Conservation (phyloP, 2,329 filamentous ascomycete species). For the Simplicillium aogashimaense region DNA sequence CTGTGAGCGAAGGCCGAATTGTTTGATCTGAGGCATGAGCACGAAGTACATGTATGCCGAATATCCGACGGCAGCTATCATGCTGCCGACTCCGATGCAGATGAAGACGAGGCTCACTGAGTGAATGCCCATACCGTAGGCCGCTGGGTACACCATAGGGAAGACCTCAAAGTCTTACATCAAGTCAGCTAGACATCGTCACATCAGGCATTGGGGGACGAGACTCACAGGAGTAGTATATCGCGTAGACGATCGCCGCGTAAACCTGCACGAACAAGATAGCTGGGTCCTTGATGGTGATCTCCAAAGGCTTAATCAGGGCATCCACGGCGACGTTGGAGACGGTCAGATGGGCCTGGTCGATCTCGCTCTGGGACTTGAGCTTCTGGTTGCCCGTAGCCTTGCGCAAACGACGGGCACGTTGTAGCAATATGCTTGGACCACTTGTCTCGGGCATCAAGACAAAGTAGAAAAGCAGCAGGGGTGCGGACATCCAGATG, state of each 20-base stretch:
- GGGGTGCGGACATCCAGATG: slow-evolving; percentile 21
- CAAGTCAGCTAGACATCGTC: too few relatives aligned
- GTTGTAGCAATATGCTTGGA: slow-evolving; percentile 42
- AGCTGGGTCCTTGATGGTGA: slow-evolving; percentile 27
- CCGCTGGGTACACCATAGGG: slow-evolving; percentile 31
- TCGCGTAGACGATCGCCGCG: slow-evolving; percentile 28
- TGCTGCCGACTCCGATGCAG: slow-evolving; percentile 25
- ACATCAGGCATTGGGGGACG: too few relatives aligned
- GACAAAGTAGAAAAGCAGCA: slow-evolving; percentile 35
- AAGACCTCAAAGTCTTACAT: slow-evolving; percentile 36
- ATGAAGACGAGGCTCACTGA: slow-evolving; percentile 30
- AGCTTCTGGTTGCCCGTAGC: slow-evolving; percentile 40
- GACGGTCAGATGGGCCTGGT: slow-evolving; percentile 34
- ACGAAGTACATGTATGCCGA: slow-evolving; percentile 22
- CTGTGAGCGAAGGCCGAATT: neutral
- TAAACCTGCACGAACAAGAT: slow-evolving; percentile 32
- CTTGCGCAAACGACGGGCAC: slow-evolving; percentile 42
- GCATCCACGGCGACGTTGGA: slow-evolving; percentile 28
- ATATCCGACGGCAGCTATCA: slow-evolving; percentile 23
- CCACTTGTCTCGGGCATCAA: slow-evolving; percentile 48
- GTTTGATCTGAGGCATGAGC: too few relatives aligned
- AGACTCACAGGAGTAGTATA: slow-evolving; percentile 26
- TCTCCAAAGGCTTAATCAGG: slow-evolving; percentile 25
- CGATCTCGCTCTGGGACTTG: slow-evolving; percentile 47
- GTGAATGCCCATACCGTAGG: slow-evolving; percentile 33